These are phyloP conservation scores for Saitozyma podzolica DNA, from an alignment of 768 basidiomycete genomes.

Conservation along the genomic window DNA sequence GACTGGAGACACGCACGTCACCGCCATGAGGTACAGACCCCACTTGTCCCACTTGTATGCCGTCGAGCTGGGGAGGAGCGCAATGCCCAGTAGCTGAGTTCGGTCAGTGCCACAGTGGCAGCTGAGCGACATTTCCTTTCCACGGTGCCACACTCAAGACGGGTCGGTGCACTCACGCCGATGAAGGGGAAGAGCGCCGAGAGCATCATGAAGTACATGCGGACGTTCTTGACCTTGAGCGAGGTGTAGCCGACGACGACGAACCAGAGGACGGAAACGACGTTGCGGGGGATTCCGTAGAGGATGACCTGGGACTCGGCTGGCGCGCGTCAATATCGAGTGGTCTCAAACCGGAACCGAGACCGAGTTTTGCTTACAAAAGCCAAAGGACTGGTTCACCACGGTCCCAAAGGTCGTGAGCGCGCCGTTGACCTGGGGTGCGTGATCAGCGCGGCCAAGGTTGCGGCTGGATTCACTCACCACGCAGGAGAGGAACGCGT, in stretches of 20 bases:
- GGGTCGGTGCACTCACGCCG: background rate
- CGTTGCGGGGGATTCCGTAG: constrained; percentile 15
- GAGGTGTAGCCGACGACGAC: constrained; percentile 7
- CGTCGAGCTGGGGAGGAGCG: constrained; percentile 14
- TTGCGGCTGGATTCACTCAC: background rate
- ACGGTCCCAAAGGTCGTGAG: constrained; percentile 23
- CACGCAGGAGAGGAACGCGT: constrained; percentile 11
- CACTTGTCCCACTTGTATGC: constrained; percentile 14
- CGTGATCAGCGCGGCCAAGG: background rate
- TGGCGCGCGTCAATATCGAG: background rate
- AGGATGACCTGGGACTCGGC: constrained; percentile 22
- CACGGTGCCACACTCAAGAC: too few species aligned
- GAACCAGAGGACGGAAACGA: constrained; percentile 7
- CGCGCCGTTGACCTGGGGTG: constrained; percentile 18
- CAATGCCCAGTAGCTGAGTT: constrained; percentile 1
- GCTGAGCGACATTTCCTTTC: too few species aligned
- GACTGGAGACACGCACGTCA: constrained; percentile 13
- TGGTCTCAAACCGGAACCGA: background rate
- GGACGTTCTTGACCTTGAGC: background rate
- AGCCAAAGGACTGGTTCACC: constrained; percentile 10
- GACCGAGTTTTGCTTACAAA: background rate
- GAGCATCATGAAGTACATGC: constrained; percentile 17
- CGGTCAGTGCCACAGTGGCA: too few species aligned
- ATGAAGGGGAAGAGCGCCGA: constrained; percentile 17
- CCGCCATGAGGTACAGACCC: constrained; percentile 20